Evolutionary conservation across 2,329 filamentous ascomycete genomes (phyloP).

Genomic region (Aspergillus phoenicis): DNA sequence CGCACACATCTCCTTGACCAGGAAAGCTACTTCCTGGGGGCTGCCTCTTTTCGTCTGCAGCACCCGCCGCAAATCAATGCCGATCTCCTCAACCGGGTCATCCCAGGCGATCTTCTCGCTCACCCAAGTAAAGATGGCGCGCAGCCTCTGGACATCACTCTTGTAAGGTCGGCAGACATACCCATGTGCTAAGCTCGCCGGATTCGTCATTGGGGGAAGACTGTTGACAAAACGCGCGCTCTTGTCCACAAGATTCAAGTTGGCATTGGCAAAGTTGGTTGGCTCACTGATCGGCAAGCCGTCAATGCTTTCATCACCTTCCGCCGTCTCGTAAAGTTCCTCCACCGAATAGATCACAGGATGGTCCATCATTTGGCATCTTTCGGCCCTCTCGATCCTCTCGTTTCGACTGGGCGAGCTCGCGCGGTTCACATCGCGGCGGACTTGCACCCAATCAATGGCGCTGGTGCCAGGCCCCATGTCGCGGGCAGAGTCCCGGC

Average conservation of each 20-base stretch:
- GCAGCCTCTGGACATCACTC: conserved; percentile 87
- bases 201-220: conserved; percentile 78
- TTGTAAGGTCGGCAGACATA: conserved; percentile 93
- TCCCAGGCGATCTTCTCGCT: conserved; percentile 96
- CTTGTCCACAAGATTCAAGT: conserved; percentile 88
- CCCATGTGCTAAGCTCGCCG: conserved; percentile 79
- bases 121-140: conserved; percentile 97
- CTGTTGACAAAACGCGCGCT: conserved; percentile 87
- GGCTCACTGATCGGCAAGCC: conserved; percentile 80
- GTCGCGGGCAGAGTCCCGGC: conserved; percentile 63
- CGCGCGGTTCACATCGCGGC: conserved; percentile 91
- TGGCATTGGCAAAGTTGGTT: conserved; percentile 77
- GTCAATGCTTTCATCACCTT: conserved; percentile 88
- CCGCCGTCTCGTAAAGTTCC: conserved; percentile 77
- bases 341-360: conserved; percentile 87
- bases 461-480: conserved; percentile 63
- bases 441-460: conserved; percentile 95
- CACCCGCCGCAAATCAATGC: conserved; percentile 76
- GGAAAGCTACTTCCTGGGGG: conserved; percentile 81
- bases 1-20: conserved; percentile 91
- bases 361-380: conserved; percentile 93
- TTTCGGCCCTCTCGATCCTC: conserved; percentile 77
- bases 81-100: conserved; percentile 82
- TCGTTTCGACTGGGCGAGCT: conserved; percentile 92
- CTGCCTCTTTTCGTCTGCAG: conserved; percentile 82